phyloP scores from a whole-genome alignment of 768 basidiomycete genomes.

The Auricularia auricula-judae region DNA sequence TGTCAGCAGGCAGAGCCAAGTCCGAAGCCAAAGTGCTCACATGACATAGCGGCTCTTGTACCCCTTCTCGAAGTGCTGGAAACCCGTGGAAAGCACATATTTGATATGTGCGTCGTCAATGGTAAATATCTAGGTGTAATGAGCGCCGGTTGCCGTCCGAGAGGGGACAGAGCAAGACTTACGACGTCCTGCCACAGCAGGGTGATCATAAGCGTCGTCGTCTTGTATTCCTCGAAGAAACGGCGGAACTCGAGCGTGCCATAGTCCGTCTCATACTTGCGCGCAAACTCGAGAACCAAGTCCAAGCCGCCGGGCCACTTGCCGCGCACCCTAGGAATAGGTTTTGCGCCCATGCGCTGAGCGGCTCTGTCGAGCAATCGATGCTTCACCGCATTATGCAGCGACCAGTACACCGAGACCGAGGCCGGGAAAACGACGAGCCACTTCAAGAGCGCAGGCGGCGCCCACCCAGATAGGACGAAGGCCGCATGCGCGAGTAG shows the following conservation, averaged over 20 bases:
- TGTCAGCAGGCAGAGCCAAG: background rate
- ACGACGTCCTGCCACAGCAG: constrained; percentile 64
- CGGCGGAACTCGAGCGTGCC: constrained; percentile 51
- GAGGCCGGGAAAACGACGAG: background rate
- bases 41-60: constrained; percentile 51
- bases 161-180: constrained; percentile 16
- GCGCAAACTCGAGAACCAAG: constrained; percentile 44
- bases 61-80: constrained; percentile 59
- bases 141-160: background rate
- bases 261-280: constrained; percentile 47
- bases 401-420: background rate
- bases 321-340: constrained; percentile 48
- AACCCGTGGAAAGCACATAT: constrained; percentile 53
- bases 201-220: constrained; percentile 56
- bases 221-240: constrained; percentile 58
- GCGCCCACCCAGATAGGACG: background rate
- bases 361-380: background rate
- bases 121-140: constrained; percentile 43
- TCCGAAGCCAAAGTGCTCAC: constrained; percentile 25
- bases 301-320: constrained; percentile 77
- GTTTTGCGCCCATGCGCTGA: constrained; percentile 23
- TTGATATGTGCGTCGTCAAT: constrained; percentile 66
- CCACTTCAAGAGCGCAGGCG: background rate
- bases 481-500: background rate
- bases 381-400: background rate